Evolutionary conservation across 2,329 filamentous ascomycete species (phyloP).

Genomic region (Aspergillus sp.): DNA sequence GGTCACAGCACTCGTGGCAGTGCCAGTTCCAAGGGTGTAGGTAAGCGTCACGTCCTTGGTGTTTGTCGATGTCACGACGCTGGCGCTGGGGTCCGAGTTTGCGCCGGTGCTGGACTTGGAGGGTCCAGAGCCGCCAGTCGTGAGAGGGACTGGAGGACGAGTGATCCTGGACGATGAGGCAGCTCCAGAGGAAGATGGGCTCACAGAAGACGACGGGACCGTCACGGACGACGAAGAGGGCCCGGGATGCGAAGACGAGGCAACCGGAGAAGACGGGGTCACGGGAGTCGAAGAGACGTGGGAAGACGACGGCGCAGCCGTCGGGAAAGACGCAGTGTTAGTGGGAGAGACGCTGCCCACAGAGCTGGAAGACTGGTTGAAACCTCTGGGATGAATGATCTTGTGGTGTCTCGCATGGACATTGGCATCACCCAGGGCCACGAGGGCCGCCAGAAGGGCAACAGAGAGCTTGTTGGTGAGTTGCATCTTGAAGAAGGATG

Average conservation of each 20-base stretch:
- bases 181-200: constrained; percentile 4
- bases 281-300: neutral
- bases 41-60: constrained; percentile 25
- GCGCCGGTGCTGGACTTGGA: constrained; percentile 1
- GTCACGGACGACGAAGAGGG: constrained; percentile 1
- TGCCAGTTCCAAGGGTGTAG: constrained; percentile 31
- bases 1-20: constrained; percentile 27
- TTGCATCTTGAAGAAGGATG: constrained; percentile 22
- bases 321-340: neutral
- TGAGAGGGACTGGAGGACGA: constrained; percentile 9
- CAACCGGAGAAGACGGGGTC: constrained; percentile 4
- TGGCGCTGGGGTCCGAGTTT: neutral
- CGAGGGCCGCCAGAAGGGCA: constrained; percentile 27
- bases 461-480: constrained; percentile 27
- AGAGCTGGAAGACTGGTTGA: constrained; percentile 10
- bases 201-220: neutral
- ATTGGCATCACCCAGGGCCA: constrained; percentile 25
- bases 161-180: constrained; percentile 1
- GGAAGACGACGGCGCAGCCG: neutral
- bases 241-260: constrained; percentile 7
- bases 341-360: constrained; percentile 5
- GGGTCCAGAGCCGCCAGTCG: constrained; percentile 12
- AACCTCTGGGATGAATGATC: constrained; percentile 12
- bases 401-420: constrained; percentile 16
- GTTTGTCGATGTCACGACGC: constrained; percentile 7